A percentile compares a stretch with the other conserved stretches of the same genome.
Evolutionary conservation across 202 grass and related monocot species (phyloP).

Genomic region (Carex arenaria): DNA sequence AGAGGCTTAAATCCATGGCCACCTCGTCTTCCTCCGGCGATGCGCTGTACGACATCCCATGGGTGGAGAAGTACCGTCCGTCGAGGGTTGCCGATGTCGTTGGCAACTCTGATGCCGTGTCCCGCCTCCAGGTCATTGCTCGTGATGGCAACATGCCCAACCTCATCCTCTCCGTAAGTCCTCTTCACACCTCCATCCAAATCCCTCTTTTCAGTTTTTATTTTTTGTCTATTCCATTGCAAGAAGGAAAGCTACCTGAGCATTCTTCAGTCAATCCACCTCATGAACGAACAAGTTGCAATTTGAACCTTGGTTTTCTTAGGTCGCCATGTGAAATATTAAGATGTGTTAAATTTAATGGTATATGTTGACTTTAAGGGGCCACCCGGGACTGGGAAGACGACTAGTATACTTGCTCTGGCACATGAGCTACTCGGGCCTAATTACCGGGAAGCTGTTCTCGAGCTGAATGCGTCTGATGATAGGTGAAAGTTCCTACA

Average conservation of each 20-base stretch:
- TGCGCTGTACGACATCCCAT: conserved; percentile 61
- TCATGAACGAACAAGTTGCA: background rate
- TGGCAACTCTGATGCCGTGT: conserved; percentile 82
- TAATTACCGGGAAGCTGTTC: conserved; percentile 76
- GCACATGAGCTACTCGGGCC: conserved; percentile 87
- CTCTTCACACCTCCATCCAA: background rate
- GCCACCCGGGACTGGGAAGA: conserved; percentile 91
- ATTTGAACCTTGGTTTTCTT: background rate
- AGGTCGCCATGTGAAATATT: background rate
- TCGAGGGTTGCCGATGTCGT: conserved; percentile 69
- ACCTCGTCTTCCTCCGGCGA: conserved; percentile 33
- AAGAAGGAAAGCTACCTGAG: background rate
- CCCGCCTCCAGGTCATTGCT: conserved; percentile 84
- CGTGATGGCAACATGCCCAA: conserved; percentile 96
- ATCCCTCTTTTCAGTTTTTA: background rate
- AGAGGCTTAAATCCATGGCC: conserved; percentile 35
- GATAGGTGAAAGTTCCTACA: conserved; percentile 50
- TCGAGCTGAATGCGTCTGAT: conserved; percentile 92
- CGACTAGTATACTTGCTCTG: conserved; percentile 87
- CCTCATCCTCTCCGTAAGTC: conserved; percentile 91
- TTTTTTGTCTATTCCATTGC: background rate
- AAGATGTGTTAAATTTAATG: background rate
- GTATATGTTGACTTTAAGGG: conserved; percentile 29
- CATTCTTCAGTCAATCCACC: background rate
- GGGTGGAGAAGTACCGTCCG: conserved; percentile 98